Evolutionary conservation across 805 yeast genomes (phyloP).

Genomic region (Metschnikowia arizonensis): DNA sequence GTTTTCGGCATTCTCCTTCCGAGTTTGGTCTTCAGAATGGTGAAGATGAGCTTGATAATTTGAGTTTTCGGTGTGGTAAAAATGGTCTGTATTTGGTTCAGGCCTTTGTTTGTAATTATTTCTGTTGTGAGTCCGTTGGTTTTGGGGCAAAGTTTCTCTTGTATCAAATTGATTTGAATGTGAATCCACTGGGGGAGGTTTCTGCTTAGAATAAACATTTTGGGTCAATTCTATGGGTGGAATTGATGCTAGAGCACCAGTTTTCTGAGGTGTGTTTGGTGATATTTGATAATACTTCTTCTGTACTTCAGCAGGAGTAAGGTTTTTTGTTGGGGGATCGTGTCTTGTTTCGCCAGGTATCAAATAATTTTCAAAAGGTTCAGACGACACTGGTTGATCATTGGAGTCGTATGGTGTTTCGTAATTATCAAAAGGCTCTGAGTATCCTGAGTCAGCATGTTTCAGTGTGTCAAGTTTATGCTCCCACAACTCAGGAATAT

Average conservation of each 20-base stretch:
- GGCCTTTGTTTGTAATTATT: neutral
- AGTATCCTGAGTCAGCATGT: constrained; percentile 7
- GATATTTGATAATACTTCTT: constrained; percentile 3
- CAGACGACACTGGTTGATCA: constrained; percentile 12
- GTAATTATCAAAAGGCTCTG: constrained; percentile 28
- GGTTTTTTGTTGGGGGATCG: neutral
- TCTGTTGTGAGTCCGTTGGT: neutral
- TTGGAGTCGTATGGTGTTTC: constrained; percentile 19
- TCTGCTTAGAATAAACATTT: neutral
- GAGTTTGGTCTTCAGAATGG: neutral
- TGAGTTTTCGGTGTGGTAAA: neutral
- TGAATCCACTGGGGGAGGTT: neutral
- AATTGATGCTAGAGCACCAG: too few species aligned
- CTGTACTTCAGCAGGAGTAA: neutral
- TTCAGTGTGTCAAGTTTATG: neutral
- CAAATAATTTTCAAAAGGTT: constrained; percentile 27
- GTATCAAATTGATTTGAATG: neutral
- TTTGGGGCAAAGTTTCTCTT: too few species aligned
- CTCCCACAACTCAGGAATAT: neutral
- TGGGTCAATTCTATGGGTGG: neutral
- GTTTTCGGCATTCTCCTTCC: neutral
- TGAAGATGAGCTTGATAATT: neutral
- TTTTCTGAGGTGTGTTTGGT: neutral
- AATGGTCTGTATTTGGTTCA: too few species aligned
- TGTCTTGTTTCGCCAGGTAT: constrained; percentile 16